Percentiles rank a stretch among this genome's conserved stretches.
These are phyloP conservation scores for Chalciporus sphaerocephalus DNA, from an alignment of 768 basidiomycete species.

Conservation along the genomic window DNA sequence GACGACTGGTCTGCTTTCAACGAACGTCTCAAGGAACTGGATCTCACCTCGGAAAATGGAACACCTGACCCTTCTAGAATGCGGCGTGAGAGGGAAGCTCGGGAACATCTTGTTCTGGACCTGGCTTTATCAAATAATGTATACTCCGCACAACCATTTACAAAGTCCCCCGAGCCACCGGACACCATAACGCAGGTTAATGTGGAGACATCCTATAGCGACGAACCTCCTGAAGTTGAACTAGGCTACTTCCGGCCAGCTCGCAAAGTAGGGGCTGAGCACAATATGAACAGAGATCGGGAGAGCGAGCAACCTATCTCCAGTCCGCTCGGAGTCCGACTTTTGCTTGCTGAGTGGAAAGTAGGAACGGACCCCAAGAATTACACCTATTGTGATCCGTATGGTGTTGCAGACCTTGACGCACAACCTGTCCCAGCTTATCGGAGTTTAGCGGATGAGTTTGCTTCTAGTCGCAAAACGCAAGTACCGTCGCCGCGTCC, in stretches of 20 bases:
- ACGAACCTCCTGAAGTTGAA: conserved; percentile 51
- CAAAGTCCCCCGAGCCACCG: conserved; percentile 16
- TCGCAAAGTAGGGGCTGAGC: conserved; percentile 25
- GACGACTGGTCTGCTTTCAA: conserved; percentile 33
- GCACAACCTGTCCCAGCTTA: conserved; percentile 10
- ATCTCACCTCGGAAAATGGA: conserved; percentile 37
- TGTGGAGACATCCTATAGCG: conserved; percentile 44
- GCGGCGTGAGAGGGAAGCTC: conserved; percentile 49
- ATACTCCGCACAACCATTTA: conserved; percentile 46
- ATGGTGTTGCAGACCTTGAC: conserved; percentile 34
- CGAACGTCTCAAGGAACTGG: conserved; percentile 41
- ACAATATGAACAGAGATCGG: conserved; percentile 25
- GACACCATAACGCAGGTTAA: conserved; percentile 18
- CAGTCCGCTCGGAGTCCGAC: conserved; percentile 51
- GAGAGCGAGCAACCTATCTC: conserved; percentile 20
- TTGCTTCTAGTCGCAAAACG: conserved; percentile 19
- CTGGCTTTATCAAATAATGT: conserved; percentile 55
- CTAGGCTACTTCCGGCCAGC: conserved; percentile 63
- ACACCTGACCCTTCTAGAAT: conserved; percentile 36
- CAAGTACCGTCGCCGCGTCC: conserved; percentile 29
- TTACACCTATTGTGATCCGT: conserved; percentile 55
- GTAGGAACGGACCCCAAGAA: conserved; percentile 46
- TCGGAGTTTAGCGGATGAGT: conserved; percentile 6
- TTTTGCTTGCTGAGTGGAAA: conserved; percentile 68
- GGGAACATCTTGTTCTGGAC: conserved; percentile 61